phyloP scores from a whole-genome alignment of 177 flowering plant species.

The Tripterygium wilfordii region DNA sequence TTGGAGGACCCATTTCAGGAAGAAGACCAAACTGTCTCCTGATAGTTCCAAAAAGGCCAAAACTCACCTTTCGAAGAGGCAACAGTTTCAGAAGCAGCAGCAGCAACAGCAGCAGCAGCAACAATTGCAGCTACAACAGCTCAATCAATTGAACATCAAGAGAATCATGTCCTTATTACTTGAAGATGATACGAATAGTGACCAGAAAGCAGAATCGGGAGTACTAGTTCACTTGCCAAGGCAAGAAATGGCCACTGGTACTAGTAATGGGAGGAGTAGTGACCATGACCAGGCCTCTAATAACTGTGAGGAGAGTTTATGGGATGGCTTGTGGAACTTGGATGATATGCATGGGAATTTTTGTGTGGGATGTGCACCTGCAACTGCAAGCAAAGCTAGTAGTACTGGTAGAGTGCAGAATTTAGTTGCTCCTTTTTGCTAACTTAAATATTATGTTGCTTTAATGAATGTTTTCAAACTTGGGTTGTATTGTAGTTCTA shows the following conservation, averaged over 20 bases:
- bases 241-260: slow-evolving; percentile 12
- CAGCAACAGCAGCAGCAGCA: slow-evolving; percentile 26
- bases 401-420: too few species aligned
- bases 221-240: slow-evolving; percentile 21
- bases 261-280: too few species aligned
- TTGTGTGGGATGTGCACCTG: slow-evolving; percentile 13
- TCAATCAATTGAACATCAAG: slow-evolving; percentile 35
- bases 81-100: slow-evolving; percentile 41
- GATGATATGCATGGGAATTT: slow-evolving; percentile 38
- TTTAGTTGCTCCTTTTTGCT: slow-evolving; percentile 20
- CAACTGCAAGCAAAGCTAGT: slow-evolving; percentile 26
- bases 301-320: slow-evolving; percentile 41
- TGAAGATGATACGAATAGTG: too few species aligned
- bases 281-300: slow-evolving; percentile 21
- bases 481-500: too few species aligned
- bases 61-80: slow-evolving; percentile 34
- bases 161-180: slow-evolving; percentile 33
- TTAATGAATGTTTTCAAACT: too few species aligned
- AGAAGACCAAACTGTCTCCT: slow-evolving; percentile 34
- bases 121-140: slow-evolving; percentile 19
- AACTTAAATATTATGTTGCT: neutral
- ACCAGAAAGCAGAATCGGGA: slow-evolving; percentile 17
- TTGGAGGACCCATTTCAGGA: slow-evolving; percentile 92
- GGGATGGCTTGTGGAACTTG: slow-evolving; percentile 75
- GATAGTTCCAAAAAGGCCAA: slow-evolving; percentile 34